phyloP scores from a whole-genome alignment of 768 basidiomycete genomes.

The Tubosaeta sp. region DNA sequence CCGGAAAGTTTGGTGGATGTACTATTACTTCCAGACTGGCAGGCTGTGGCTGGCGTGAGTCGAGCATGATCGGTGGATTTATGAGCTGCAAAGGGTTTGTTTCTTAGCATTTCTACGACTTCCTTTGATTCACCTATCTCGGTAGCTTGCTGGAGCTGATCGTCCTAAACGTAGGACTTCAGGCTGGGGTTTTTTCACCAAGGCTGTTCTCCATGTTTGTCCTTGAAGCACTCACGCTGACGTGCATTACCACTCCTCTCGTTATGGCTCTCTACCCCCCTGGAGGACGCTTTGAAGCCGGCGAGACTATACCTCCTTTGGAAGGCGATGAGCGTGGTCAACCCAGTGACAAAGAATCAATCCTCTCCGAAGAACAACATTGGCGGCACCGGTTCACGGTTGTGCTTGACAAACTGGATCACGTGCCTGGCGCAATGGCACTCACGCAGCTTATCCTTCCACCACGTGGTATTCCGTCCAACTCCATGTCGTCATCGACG shows the following conservation, averaged over 20 bases:
- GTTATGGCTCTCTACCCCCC: constrained; percentile 68
- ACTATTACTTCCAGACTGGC: constrained; percentile 58
- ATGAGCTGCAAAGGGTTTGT: constrained; percentile 93
- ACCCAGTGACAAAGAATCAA: constrained; percentile 3
- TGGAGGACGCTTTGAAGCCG: constrained; percentile 48
- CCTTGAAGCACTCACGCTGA: constrained; percentile 73
- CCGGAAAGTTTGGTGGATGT: constrained; percentile 88
- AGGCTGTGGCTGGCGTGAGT: constrained; percentile 77
- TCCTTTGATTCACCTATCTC: background rate
- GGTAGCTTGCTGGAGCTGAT: constrained; percentile 83
- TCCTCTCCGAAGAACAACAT: constrained; percentile 12
- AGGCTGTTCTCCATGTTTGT: constrained; percentile 95
- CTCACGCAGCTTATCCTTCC: constrained; percentile 76
- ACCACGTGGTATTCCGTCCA: constrained; percentile 9
- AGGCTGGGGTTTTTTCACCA: constrained; percentile 68
- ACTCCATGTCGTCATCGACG: constrained; percentile 1
- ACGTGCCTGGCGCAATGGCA: constrained; percentile 85
- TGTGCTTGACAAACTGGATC: constrained; percentile 86
- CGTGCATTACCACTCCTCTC: constrained; percentile 81
- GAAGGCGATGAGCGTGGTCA: constrained; percentile 29
- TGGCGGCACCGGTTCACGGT: constrained; percentile 69
- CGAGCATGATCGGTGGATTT: constrained; percentile 78
- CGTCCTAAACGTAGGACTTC: constrained; percentile 89
- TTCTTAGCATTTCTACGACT: background rate
- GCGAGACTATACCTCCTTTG: constrained; percentile 15